Evolutionary conservation across 345 rosid species (phyloP), one percentile per base, ranked within the genome.

Genomic region (Eucalyptus coolabah): DNA sequence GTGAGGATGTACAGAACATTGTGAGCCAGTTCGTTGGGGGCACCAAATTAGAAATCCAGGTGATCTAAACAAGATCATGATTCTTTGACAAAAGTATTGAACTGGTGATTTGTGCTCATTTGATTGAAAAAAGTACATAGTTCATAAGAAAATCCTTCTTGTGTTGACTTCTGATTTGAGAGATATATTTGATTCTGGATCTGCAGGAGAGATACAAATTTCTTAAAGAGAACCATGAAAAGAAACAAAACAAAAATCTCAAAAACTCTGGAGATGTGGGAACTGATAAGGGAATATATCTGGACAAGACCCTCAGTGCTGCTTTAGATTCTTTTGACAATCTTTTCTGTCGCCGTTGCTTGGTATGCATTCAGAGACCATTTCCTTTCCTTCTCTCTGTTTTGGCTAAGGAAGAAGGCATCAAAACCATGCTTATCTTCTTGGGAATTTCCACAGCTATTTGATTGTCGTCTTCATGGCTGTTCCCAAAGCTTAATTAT

Each of bases 271-370:
- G 91, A 86, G 94, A 93, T 91, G 89, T 93, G n/a, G 93, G 89
- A 89, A 90, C 89, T 91, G 95, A 90, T 90, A 91, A 88, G 85
- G 96, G 98, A 89, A 93, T 96, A 90, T 92, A 93, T 91, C 92
- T 95, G 91, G 96, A 96, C 56, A 97, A 96, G 94, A 94, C 96
- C 92, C 99, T 98, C 89, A 91, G 93, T 93, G 96, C 96, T 92
- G 97, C 98, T 92, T 94, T 98, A 91, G 99, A 98, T 96, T 98
- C 99, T 90, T 97, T 97, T 90, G 99, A 98, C 95, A 98, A 97
- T 93, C 96, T 98, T 85, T 98, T 98, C 90, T 98, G 99, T 91
- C 99, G 99, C 72, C 99, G 98, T 89, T 98, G 99, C 94, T 89
- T 98, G 98, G 99, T 97, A 94, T 89, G 88, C 89, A 80, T 90